phyloP scores from a whole-genome alignment of 495 filamentous ascomycete species.

The Penicillium soppii region DNA sequence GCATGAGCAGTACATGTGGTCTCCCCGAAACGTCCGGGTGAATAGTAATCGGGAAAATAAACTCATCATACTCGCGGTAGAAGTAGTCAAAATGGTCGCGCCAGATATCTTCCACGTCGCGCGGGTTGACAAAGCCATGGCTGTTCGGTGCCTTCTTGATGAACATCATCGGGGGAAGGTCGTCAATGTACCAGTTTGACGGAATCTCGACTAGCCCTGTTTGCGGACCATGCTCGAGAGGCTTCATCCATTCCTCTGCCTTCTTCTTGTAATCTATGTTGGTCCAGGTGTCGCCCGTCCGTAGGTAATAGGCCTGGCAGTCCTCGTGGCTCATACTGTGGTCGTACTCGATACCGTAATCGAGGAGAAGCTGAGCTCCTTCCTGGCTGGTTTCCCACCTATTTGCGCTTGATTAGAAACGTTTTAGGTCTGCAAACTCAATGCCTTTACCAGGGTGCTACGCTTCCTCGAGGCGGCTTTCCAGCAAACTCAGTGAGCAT shows the following conservation, averaged over 20 bases:
- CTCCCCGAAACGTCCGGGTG: slow-evolving; percentile 67
- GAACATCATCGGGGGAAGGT: slow-evolving; percentile 60
- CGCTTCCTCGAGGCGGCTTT: slow-evolving; percentile 69
- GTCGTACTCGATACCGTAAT: slow-evolving; percentile 69
- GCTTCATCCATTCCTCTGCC: slow-evolving; percentile 67
- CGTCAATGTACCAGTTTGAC: slow-evolving; percentile 67
- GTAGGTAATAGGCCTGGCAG: slow-evolving; percentile 62
- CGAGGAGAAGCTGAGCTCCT: slow-evolving; percentile 62
- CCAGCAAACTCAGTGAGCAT: slow-evolving; percentile 71
- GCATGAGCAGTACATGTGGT: slow-evolving; percentile 66
- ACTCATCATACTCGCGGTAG: slow-evolving; percentile 65
- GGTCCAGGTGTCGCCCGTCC: slow-evolving; percentile 58
- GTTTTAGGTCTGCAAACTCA: no score
- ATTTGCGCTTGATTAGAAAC: neutral
- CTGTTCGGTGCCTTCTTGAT: slow-evolving; percentile 58
- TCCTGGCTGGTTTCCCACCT: slow-evolving; percentile 67
- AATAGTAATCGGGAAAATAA: slow-evolving; percentile 67
- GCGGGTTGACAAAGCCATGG: slow-evolving; percentile 58
- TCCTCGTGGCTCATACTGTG: slow-evolving; percentile 68
- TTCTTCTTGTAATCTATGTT: slow-evolving; percentile 59
- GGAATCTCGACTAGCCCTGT: slow-evolving; percentile 65
- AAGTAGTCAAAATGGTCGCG: slow-evolving; percentile 67
- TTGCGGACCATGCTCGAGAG: slow-evolving; percentile 48
- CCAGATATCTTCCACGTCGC: slow-evolving; percentile 58
- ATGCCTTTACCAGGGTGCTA: slow-evolving; percentile 47